Evolutionary conservation across 306 rosid species (phyloP), one percentile per base, ranked within the genome.

Genomic region (Prosopis cineraria): DNA sequence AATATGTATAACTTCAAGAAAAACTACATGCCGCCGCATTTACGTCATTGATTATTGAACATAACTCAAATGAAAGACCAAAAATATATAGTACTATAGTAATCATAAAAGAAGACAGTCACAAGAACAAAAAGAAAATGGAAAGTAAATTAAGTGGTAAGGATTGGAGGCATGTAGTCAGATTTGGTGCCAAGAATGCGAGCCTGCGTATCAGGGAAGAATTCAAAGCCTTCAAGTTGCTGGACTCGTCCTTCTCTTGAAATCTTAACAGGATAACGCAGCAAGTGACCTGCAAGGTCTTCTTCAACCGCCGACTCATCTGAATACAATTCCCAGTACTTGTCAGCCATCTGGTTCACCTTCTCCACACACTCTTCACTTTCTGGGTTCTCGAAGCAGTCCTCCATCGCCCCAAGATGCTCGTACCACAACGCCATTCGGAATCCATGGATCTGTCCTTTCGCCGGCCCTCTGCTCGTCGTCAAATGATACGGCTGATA

Each of bases 121-220:
- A 34, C 9, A 10, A 19, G 47, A 62, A 16, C 19, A 6, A 16
- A 3, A 33, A 65, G 10, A 1, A n/a, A 4, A n/a, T 19, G 34
- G 29, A 27, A 78, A 73, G 48, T 73, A 81, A 81, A 73, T 79
- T 84, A 88, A 68, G 94, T 90, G 48, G 94, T 90, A 24, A 90
- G 91, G 71, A 90, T 90, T 10, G 94, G 90, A 58, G 91, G 94
- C 78, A 88, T 45, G 86, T 79, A 87, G 59, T 90, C 91, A 24
- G 78, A 84, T 79, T 90, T 88, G 79, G 52, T 20, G 1, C 91
- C 91, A 63, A 88, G 90, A 82, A 90, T 76, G 22, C 85, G 87
- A 48, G 89, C 94, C 80, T 88, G 83, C 2, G 91, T 90, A 74
- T 90, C 94, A 24, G 94, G 94, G 77, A 90, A 90, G 86, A 45